Conservation (phyloP, 805 yeast genomes). For the Cyberlindnera japonica region DNA sequence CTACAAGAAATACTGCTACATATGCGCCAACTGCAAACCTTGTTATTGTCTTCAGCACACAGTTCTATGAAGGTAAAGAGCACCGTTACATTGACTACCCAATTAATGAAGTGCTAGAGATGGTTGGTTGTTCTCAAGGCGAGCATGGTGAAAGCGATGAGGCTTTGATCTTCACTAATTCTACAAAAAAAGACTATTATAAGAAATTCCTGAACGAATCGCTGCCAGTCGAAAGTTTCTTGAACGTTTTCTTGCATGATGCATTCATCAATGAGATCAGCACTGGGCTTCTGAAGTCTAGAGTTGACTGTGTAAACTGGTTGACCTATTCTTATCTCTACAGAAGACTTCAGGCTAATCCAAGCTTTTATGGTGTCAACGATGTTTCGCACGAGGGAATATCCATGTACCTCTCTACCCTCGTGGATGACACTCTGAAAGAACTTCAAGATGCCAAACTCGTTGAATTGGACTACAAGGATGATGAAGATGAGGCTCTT, state of each 20-base stretch:
- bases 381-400: constrained; percentile 63
- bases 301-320: constrained; percentile 92
- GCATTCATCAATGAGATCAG: constrained; percentile 71
- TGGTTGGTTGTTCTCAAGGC: constrained; percentile 47
- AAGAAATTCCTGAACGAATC: constrained; percentile 68
- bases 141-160: constrained; percentile 33
- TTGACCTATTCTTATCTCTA: constrained; percentile 80
- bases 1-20: constrained; percentile 53
- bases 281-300: constrained; percentile 52
- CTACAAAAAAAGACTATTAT: constrained; percentile 57
- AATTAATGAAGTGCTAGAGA: constrained; percentile 58
- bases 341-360: constrained; percentile 75
- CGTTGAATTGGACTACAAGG: constrained; percentile 45
- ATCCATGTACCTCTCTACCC: constrained; percentile 78
- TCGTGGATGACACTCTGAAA: constrained; percentile 66
- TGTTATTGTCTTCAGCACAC: constrained; percentile 70
- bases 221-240: constrained; percentile 78
- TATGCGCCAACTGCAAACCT: constrained; percentile 48
- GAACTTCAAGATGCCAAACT: constrained; percentile 61
- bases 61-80: constrained; percentile 66
- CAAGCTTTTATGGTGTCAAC: constrained; percentile 81
- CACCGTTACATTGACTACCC: constrained; percentile 68
- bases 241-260: constrained; percentile 60
- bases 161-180: constrained; percentile 55
- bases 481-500: constrained; percentile 35